phyloP scores from a whole-genome alignment of 1,284 basidiomycete species.

The Cutaneotrichosporon mucoides region DNA sequence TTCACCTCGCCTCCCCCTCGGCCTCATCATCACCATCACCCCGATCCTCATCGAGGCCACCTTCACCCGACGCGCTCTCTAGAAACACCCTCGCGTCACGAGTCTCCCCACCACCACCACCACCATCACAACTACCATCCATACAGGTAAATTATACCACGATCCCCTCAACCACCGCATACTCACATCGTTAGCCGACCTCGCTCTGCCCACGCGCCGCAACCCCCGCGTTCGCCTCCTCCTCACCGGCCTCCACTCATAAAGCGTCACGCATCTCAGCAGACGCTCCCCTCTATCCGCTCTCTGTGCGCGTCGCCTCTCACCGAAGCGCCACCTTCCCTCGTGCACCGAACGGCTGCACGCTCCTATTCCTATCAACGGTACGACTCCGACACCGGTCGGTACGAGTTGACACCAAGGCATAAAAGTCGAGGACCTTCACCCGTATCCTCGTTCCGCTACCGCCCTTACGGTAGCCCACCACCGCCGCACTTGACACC shows the following conservation, averaged over 20 bases:
- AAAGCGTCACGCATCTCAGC: background rate
- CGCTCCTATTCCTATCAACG: background rate
- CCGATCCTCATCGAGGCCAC: background rate
- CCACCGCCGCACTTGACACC: background rate
- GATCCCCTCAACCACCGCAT: background rate
- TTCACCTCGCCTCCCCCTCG: background rate
- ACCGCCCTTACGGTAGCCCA: background rate
- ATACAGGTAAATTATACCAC: background rate
- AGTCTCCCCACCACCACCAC: background rate
- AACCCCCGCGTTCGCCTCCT: background rate
- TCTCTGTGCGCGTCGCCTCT: background rate
- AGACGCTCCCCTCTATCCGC: background rate
- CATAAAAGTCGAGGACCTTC: background rate
- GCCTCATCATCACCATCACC: slow-evolving; percentile 2
- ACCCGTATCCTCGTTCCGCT: background rate
- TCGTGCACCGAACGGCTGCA: background rate
- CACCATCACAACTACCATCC: slow-evolving; percentile 9
- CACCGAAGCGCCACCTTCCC: slow-evolving; percentile 4
- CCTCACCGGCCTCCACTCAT: background rate
- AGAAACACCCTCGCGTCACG: background rate
- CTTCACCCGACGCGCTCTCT: background rate
- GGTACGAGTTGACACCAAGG: background rate
- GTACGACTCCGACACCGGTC: background rate
- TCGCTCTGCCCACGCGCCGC: background rate
- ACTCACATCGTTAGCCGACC: background rate